A percentile compares a stretch with the other conserved stretches of the same genome.
phyloP scores from a whole-genome alignment of 1,284 basidiomycete species.

The Cryptococcus sp. region DNA sequence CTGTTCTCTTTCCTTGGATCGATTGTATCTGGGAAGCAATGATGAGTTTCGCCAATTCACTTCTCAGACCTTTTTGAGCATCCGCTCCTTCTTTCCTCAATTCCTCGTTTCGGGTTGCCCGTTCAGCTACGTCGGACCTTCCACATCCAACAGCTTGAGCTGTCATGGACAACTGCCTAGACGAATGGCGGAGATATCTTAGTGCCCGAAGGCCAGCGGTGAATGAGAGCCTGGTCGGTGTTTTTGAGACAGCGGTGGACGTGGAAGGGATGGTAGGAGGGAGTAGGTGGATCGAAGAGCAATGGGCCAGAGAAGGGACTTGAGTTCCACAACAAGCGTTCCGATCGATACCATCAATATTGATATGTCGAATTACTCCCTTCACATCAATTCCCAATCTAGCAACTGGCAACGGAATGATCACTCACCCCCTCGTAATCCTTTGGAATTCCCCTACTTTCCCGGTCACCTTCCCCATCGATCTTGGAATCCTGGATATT shows the following conservation, averaged over 20 bases:
- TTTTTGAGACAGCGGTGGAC: slow-evolving; percentile 46
- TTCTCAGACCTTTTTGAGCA: slow-evolving; percentile 60
- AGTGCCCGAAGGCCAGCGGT: slow-evolving; percentile 71
- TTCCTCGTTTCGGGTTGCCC: slow-evolving; percentile 52
- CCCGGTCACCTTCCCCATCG: slow-evolving; percentile 53
- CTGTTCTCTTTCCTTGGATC: background rate
- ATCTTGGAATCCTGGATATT: slow-evolving; percentile 22
- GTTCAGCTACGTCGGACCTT: slow-evolving; percentile 60
- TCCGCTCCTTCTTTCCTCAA: slow-evolving; percentile 61
- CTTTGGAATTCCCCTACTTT: slow-evolving; percentile 60
- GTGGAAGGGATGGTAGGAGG: slow-evolving; percentile 51
- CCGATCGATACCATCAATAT: slow-evolving; percentile 73
- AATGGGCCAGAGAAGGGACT: slow-evolving; percentile 37
- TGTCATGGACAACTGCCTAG: slow-evolving; percentile 56
- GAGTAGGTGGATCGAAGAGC: slow-evolving; percentile 42
- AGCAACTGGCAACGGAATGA: background rate
- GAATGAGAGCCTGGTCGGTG: slow-evolving; percentile 71
- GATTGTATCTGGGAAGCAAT: slow-evolving; percentile 33
- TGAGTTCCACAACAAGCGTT: slow-evolving; percentile 86
- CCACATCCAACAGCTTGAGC: slow-evolving; percentile 55
- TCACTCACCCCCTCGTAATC: slow-evolving; percentile 45
- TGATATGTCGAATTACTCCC: slow-evolving; percentile 72
- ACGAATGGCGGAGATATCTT: slow-evolving; percentile 57
- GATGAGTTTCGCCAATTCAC: slow-evolving; percentile 62
- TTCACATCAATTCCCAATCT: slow-evolving; percentile 12